A percentile compares a stretch with the other conserved stretches of the same genome.
Conservation (phyloP, 768 basidiomycete species). For the Grammothele lineata region DNA sequence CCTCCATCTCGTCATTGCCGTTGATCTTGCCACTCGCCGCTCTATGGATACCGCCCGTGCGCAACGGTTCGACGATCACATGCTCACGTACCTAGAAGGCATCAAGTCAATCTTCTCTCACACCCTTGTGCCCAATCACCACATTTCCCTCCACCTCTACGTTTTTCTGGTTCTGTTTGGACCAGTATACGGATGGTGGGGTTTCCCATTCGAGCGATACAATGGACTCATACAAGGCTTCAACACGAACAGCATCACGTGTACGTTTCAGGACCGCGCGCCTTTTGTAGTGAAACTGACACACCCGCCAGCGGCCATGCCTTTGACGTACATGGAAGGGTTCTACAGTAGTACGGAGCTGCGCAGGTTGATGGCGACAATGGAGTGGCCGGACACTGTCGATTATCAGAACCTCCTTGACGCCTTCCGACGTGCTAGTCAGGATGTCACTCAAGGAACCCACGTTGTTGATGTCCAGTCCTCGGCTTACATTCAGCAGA, state of each 20-base stretch:
- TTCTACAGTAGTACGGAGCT: neutral
- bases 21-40: conserved; percentile 22
- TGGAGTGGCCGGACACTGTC: neutral
- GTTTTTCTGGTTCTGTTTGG: conserved; percentile 26
- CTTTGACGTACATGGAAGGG: conserved; percentile 1
- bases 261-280: neutral
- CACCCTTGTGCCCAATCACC: conserved; percentile 27
- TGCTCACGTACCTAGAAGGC: conserved; percentile 17
- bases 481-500: neutral
- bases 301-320: neutral
- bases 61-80: neutral
- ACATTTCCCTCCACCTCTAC: conserved; percentile 29
- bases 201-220: conserved; percentile 28
- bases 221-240: conserved; percentile 23
- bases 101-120: conserved; percentile 22
- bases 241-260: conserved; percentile 20
- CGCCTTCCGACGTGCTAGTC: neutral
- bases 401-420: neutral
- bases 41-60: conserved; percentile 6
- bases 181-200: conserved; percentile 23
- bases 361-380: neutral
- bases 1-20: conserved; percentile 18
- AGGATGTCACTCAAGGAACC: neutral
- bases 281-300: neutral
- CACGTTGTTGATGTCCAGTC: neutral